A percentile compares a stretch with the other conserved stretches of the same genome.
Conservation (phyloP, 164 flowering plant species). For the Akebia trifoliata region DNA sequence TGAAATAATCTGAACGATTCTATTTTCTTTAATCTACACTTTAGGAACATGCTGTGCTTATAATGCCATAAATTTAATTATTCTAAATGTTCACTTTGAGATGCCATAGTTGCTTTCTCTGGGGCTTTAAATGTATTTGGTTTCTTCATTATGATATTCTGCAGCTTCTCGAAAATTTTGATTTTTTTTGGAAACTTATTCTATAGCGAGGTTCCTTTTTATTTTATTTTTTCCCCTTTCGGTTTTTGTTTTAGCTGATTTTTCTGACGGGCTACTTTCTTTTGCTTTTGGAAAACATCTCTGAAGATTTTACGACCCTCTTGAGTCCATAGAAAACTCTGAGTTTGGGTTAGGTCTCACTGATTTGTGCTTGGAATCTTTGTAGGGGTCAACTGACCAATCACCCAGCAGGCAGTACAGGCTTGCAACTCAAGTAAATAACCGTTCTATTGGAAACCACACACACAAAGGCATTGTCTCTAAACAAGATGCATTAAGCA, state of each 20-base stretch:
- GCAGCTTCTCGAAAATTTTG: background rate
- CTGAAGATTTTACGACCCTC: slow-evolving; percentile 6
- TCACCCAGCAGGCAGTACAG: slow-evolving; percentile 43
- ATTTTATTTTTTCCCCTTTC: background rate
- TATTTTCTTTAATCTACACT: no score
- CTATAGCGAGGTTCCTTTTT: background rate
- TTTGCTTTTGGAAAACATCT: background rate
- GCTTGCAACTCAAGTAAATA: slow-evolving; percentile 33
- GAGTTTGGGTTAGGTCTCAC: slow-evolving; percentile 3
- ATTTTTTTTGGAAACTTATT: background rate
- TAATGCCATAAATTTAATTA: background rate
- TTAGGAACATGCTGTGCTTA: no score
- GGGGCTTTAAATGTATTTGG: background rate
- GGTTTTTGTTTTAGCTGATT: no score
- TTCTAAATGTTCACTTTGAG: background rate
- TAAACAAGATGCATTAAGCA: slow-evolving; percentile 44
- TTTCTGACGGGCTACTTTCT: no score
- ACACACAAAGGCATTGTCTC: slow-evolving; percentile 29
- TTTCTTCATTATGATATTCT: background rate
- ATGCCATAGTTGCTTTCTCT: background rate
- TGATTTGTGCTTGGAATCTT: slow-evolving; percentile 16
- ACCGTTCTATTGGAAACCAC: slow-evolving; percentile 40
- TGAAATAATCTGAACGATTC: no score
- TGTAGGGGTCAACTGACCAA: slow-evolving; percentile 53
- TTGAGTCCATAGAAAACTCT: no score